A percentile compares a stretch with the other conserved stretches of the same genome.
Evolutionary conservation across 306 rosid species (phyloP).

Genomic region (Prunus davidiana): DNA sequence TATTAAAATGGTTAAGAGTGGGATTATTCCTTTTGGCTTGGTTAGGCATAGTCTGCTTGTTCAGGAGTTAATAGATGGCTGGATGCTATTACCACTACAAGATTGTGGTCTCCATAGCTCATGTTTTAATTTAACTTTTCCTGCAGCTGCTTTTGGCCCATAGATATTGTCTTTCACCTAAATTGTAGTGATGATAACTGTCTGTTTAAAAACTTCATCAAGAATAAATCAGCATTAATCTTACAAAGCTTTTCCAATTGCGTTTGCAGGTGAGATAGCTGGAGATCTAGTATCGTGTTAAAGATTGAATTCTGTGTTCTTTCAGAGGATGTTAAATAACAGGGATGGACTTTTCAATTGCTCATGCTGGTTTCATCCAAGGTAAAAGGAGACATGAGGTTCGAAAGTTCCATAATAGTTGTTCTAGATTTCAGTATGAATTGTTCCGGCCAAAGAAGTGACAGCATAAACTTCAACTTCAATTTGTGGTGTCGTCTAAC

Average conservation of each 20-base stretch:
- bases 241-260: constrained; percentile 8
- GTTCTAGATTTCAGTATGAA: neutral
- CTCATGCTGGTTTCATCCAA: neutral
- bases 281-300: constrained; percentile 33
- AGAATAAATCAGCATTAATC: neutral
- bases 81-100: neutral
- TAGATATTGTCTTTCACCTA: neutral
- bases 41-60: neutral
- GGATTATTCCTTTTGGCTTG: neutral
- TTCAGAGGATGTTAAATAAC: neutral
- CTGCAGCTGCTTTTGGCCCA: neutral
- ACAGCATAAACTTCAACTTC: neutral
- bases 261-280: constrained; percentile 53
- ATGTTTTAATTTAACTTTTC: neutral
- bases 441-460: neutral
- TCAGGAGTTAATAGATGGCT: neutral
- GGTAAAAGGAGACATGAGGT: neutral
- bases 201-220: neutral
- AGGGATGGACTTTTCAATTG: neutral
- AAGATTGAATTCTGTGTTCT: neutral
- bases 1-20: neutral
- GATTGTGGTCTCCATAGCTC: neutral
- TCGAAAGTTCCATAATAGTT: neutral
- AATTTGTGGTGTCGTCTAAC: neutral
- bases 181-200: neutral